Conservation (phyloP, 768 basidiomycete species). For the Kwoniella sp. region DNA sequence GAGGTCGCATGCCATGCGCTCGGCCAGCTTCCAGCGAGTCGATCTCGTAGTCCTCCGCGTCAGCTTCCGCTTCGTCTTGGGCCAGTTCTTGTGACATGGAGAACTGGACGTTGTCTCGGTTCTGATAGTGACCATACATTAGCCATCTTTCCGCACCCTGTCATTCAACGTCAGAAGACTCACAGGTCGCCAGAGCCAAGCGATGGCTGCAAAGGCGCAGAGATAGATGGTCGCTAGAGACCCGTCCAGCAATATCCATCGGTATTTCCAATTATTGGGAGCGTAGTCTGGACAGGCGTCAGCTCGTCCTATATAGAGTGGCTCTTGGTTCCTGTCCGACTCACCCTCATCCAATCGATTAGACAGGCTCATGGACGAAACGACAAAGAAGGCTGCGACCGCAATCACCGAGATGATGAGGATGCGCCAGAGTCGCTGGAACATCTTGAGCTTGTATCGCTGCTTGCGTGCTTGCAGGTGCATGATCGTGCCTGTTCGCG, state of each 20-base stretch:
- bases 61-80: constrained; percentile 54
- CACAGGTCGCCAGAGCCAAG: constrained; percentile 84
- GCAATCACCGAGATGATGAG: constrained; percentile 75
- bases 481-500: constrained; percentile 68
- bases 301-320: no score
- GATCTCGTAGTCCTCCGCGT: constrained; percentile 42
- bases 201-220: constrained; percentile 69
- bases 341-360: constrained; percentile 83
- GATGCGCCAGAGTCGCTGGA: constrained; percentile 76
- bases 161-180: constrained; percentile 9
- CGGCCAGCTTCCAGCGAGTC: constrained; percentile 27
- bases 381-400: constrained; percentile 83
- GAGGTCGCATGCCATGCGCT: constrained; percentile 70
- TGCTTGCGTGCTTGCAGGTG: constrained; percentile 83
- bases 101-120: constrained; percentile 54
- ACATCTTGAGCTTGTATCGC: constrained; percentile 81
- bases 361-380: constrained; percentile 86
- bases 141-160: background rate
- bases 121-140: constrained; percentile 12
- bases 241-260: constrained; percentile 97
- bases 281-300: constrained; percentile 65
- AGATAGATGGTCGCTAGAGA: constrained; percentile 88
- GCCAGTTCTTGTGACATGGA: constrained; percentile 96
- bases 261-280: constrained; percentile 77
- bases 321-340: no score